Evolutionary conservation across 805 yeast genomes (phyloP), one percentile per base, ranked within the genome.

Genomic region (Lipomyces sp.): DNA sequence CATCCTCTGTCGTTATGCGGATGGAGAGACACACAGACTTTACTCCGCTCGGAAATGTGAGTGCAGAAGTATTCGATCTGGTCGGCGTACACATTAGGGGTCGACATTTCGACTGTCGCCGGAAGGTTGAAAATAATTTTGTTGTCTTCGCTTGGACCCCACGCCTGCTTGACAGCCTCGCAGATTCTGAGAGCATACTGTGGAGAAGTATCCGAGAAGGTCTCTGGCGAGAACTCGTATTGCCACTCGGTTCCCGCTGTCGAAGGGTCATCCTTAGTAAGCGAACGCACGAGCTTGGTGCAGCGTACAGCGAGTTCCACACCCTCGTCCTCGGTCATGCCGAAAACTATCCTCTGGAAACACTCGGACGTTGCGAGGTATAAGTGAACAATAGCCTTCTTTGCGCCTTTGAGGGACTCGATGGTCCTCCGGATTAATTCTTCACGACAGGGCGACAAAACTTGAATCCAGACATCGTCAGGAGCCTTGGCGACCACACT

Each of bases 1-100:
- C 94, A 89, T 30, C 96, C 96, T 74, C 96, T 84, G 78, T 90
- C 95, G 72, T 90, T 90, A 78, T 90, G 96, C 39, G 92, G 90
- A 77, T 90, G 96, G 64, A 90, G 83, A 13, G 95, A 89, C 60
- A 90, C 84, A 73, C 90, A 86, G 32, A 90, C 84, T 71, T 83
- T 87, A 64, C 88, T 90, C 71, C 96, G 85, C 69, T 89, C 84
- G 57, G 85, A 73, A 64, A 90, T 84, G 67, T 85, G 79, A 15
- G 84, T 85, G 58, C 85, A 75, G 73, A 90, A 90, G 76, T 84
- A 89, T 80, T 90, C 96, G 66, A 90, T 86, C 81, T 89, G 95
- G 76, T 90, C 96, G 53, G 96, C 96, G 74, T 87, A 90, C 30
- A 90, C 85, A 72, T 90, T 90, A 55, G 96, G 96, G 15, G 92